These are phyloP conservation scores for Litchi chinensis DNA, from an alignment of 345 rosid species.

Conservation along the genomic window DNA sequence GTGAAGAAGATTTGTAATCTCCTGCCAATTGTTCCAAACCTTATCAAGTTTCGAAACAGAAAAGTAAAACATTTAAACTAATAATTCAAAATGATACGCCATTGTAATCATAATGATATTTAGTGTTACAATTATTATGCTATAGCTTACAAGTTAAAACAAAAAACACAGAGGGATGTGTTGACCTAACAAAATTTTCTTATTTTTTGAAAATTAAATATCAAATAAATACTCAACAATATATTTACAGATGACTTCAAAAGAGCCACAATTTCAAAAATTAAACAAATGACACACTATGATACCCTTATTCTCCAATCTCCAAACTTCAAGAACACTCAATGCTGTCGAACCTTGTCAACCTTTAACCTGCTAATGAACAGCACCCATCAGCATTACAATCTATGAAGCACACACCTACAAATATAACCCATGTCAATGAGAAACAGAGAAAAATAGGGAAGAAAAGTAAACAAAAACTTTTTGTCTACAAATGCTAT, in stretches of 20 bases:
- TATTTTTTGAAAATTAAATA: constrained; percentile 32
- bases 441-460: not conserved
- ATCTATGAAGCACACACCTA: not conserved
- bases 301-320: constrained; percentile 75
- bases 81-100: not conserved
- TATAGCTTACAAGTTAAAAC: constrained; percentile 48
- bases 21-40: not conserved
- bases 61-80: no score
- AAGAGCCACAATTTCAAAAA: constrained; percentile 57
- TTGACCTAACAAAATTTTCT: constrained; percentile 60
- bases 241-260: constrained; percentile 48
- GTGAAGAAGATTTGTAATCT: no score
- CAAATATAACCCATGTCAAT: no score
- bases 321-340: constrained; percentile 2
- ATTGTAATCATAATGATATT: constrained; percentile 40
- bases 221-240: constrained; percentile 32
- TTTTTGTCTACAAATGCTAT: no score
- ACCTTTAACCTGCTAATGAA: constrained; percentile 51
- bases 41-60: not conserved
- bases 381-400: constrained; percentile 6
- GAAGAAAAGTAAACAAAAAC: no score
- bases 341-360: constrained; percentile 44
- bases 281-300: constrained; percentile 55
- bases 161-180: constrained; percentile 62
- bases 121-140: constrained; percentile 45